Evolutionary conservation across 2,329 filamentous ascomycete genomes (phyloP), one percentile per base, ranked within the genome.

Genomic region (Lachnellula cervina): DNA sequence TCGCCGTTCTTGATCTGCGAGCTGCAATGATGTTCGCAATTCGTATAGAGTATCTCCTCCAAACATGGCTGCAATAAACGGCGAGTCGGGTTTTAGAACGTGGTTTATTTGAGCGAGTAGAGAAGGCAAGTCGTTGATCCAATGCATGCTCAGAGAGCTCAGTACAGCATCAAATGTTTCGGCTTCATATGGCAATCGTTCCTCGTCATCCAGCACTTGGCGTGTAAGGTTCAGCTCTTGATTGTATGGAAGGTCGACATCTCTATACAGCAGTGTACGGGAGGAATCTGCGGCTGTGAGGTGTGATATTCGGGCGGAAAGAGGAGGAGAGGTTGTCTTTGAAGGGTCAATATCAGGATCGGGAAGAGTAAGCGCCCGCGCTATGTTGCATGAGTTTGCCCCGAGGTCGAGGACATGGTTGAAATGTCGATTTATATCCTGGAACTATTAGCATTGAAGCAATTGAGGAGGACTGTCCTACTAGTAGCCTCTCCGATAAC

Each of bases 11-110:
- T 90, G 83, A 71, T 97, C 92, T 3, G 94, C 93, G 2, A 99
- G 80, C 73, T 99, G 94, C 14, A 99, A 78, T 35, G 91, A 94
- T 0, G 93, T 96, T 35, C 94, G 89, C 52, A 99, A 80, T 76
- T 99, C 94, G 69, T 87, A 99, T 1, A 99, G 79, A 7, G 89
- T 93, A 71, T 99, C 94, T 0, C 94, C 94, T 54, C 94, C 94
- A 58, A 96, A 86, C 92, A 99, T 99, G 62, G 93, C 93, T 14
- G 89, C 93, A 47, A 99, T 86, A 69, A 99, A 96, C 1, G 95
- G 91, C 55, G 82, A 81, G 71, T 99, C 94, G 0, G 93, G 91
- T 72, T 95, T 96, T 25, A 99, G 80, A 35, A 95, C 77, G 62
- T 82, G 81, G 76, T 96, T 96, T 69, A 97, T 87, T 69, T 96